Evolutionary conservation across 352 stramenopile species (phyloP), one percentile per base, ranked within the genome.

Genomic region (Globisporangium cylindrosporum): DNA sequence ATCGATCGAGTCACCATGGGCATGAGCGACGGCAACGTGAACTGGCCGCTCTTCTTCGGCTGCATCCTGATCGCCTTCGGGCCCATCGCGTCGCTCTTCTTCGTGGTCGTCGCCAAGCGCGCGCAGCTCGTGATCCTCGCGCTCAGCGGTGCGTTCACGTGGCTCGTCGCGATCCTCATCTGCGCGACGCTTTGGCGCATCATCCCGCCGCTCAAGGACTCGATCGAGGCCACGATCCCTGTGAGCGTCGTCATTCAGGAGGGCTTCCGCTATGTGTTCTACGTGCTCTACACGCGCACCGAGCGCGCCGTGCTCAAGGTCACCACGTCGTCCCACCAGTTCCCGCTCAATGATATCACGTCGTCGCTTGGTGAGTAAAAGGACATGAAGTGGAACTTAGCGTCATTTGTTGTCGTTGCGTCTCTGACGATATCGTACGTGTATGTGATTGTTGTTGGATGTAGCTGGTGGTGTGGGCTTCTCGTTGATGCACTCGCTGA

Each of bases 21-120:
- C 53, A 72, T 93, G 32, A 78, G 84, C 76, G 82, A 90, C 71
- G 76, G 79, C 9, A 78, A 74, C 55, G 84, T 94, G 46, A 92
- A 94, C 74, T 95, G 86, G 86, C 86, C 86, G 71, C 86, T 95
- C 10, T 83, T 95, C 64, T 91, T 92, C 68, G 88, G 88, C 59
- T 93, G 82, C 71, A 88, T 93, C 66, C 78, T 95, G 48, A 81
- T 85, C 59, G 88, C 80, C 24, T 94, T 94, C 66, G 86, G 84
- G 4, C 86, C 88, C 20, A 61, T 95, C 43, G 73, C 82, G 15
- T 73, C 82, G 72, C 74, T 95, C 64, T 94, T 94, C 76, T 91
- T 95, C 69, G 69, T 90, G 57, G 77, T 95, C 20, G 64, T 95
- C 51, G 85, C 83, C 59, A 85, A 91, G 60, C 84, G 88, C 64